Percentiles rank a stretch among this genome's conserved stretches.
phyloP scores from a whole-genome alignment of 1,284 basidiomycete species.

The Leccinum fuscescens region DNA sequence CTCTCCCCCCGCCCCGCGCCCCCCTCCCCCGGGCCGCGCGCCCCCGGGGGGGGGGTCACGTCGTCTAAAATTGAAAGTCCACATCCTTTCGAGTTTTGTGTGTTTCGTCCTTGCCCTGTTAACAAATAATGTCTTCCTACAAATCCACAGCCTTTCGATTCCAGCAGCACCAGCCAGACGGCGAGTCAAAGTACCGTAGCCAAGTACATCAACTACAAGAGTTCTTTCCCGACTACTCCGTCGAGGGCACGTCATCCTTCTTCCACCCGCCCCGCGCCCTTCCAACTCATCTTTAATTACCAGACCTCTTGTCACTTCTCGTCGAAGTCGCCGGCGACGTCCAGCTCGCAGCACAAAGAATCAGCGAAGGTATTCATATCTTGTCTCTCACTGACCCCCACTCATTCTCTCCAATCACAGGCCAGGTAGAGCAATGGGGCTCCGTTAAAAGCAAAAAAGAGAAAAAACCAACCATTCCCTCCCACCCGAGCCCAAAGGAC shows the following conservation, averaged over 20 bases:
- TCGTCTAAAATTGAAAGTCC: conserved; percentile 33
- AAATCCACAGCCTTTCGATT: conserved; percentile 46
- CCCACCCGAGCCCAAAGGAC: conserved; percentile 46
- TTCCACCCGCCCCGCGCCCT: conserved; percentile 7
- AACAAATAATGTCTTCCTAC: conserved; percentile 44
- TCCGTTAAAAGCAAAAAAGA: conserved; percentile 87
- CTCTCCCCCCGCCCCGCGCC: no score
- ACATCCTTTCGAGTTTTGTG: neutral
- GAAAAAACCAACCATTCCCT: conserved; percentile 52
- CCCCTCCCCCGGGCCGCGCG: no score
- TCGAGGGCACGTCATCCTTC: conserved; percentile 57
- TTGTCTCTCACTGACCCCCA: conserved; percentile 6
- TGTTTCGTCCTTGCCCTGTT: no score
- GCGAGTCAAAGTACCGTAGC: conserved; percentile 45
- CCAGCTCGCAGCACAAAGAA: conserved; percentile 71
- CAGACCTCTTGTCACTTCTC: conserved; percentile 77
- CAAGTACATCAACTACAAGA: conserved; percentile 70
- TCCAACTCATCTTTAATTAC: conserved; percentile 7
- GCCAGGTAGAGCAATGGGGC: conserved; percentile 81
- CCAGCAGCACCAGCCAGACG: conserved; percentile 39
- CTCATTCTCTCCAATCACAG: conserved; percentile 39
- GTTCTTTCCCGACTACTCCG: conserved; percentile 74
- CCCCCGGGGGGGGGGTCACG: conserved; percentile 32
- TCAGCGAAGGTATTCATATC: conserved; percentile 68
- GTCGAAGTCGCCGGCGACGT: conserved; percentile 74